phyloP scores from a whole-genome alignment of 768 basidiomycete species.

The Polyporus arcularius region DNA sequence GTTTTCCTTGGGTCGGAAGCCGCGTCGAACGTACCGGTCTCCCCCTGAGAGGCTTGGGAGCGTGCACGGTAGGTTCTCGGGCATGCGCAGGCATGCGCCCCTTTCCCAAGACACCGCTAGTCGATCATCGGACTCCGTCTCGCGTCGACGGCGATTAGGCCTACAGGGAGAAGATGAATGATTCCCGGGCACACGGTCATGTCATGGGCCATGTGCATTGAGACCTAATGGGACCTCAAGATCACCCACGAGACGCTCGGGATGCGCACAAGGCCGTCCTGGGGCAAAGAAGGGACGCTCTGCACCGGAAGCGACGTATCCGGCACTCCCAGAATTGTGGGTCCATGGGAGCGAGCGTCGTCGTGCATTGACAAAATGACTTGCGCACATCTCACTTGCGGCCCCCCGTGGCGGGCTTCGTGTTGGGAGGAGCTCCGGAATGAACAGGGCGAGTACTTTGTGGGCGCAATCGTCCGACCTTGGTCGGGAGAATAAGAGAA shows the following conservation, averaged over 20 bases:
- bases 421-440: background rate
- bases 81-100: background rate
- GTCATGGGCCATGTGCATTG: background rate
- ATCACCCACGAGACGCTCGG: background rate
- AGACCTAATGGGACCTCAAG: background rate
- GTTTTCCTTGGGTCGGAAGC: background rate
- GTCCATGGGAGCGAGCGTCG: background rate
- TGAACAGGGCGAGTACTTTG: background rate
- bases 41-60: background rate
- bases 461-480: background rate
- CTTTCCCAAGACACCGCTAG: background rate
- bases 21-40: background rate
- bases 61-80: background rate
- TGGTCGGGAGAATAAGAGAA: background rate
- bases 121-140: background rate
- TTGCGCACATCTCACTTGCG: background rate
- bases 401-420: background rate
- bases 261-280: background rate
- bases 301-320: background rate
- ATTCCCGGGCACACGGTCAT: background rate
- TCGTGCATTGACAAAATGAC: background rate
- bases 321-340: background rate
- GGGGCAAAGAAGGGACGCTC: background rate
- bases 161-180: background rate
- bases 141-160: background rate